Percentiles rank a stretch among this genome's conserved stretches.
phyloP scores from a whole-genome alignment of 2,329 filamentous ascomycete species.

The Colletotrichum scovillei region DNA sequence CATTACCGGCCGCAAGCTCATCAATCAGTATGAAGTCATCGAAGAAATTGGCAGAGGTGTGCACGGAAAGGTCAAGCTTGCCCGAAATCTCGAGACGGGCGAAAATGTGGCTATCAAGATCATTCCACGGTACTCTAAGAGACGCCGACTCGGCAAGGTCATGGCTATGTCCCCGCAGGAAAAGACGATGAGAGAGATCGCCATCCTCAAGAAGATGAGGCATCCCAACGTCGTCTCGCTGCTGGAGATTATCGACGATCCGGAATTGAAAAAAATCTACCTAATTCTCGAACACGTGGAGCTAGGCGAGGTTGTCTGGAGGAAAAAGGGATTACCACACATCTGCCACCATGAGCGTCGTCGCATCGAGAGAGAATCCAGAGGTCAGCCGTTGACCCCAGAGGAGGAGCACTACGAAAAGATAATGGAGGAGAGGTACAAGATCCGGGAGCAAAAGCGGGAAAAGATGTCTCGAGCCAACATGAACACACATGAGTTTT shows the following conservation, averaged over 20 bases:
- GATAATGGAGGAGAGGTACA: constrained; percentile 68
- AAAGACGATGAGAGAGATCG: constrained; percentile 95
- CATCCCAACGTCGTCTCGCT: constrained; percentile 97
- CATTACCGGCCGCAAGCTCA: constrained; percentile 90
- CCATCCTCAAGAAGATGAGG: constrained; percentile 97
- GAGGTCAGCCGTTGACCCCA: constrained; percentile 66
- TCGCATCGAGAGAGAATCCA: constrained; percentile 79
- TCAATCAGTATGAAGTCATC: constrained; percentile 98
- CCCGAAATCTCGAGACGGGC: constrained; percentile 79
- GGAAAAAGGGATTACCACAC: constrained; percentile 85
- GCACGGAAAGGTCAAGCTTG: constrained; percentile 97
- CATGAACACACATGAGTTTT: constrained; percentile 71
- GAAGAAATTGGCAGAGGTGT: constrained; percentile 96
- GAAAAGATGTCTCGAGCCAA: constrained; percentile 63
- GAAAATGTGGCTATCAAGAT: constrained; percentile 98
- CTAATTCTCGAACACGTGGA: constrained; percentile 97
- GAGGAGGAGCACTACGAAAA: constrained; percentile 72
- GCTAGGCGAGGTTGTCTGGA: constrained; percentile 93
- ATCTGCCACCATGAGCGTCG: constrained; percentile 86
- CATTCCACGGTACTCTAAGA: constrained; percentile 94
- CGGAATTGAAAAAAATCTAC: constrained; percentile 96
- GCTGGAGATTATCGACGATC: constrained; percentile 97
- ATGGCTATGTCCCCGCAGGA: constrained; percentile 73
- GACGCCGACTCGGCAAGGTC: constrained; percentile 88
- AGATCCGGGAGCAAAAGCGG: constrained; percentile 67